Evolutionary conservation across 148 eudicot species (phyloP).

Genomic region (Camellia lanceoleosa): DNA sequence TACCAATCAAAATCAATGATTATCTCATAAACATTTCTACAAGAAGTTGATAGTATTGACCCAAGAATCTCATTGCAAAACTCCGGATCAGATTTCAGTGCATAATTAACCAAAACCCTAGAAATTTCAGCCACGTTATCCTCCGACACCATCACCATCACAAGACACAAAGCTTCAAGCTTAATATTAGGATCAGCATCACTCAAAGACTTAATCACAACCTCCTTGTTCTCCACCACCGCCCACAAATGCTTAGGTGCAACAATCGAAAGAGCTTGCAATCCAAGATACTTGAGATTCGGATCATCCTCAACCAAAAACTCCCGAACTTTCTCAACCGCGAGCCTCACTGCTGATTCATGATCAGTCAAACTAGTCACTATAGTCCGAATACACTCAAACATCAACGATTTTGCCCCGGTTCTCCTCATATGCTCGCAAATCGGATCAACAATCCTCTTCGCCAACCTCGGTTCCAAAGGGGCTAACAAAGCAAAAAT

Average conservation of each 20-base stretch:
- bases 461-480: slow-evolving; percentile 79
- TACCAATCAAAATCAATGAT: slow-evolving; percentile 16
- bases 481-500: slow-evolving; percentile 76
- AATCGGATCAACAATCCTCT: slow-evolving; percentile 79
- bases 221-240: slow-evolving; percentile 73
- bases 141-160: slow-evolving; percentile 79
- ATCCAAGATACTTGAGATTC: slow-evolving; percentile 74
- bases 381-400: slow-evolving; percentile 85
- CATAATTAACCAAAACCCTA: slow-evolving; percentile 65
- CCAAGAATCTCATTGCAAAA: slow-evolving; percentile 83
- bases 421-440: slow-evolving; percentile 76
- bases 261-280: slow-evolving; percentile 62
- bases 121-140: slow-evolving; percentile 71
- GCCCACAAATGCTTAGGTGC: slow-evolving; percentile 55
- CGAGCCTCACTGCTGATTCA: slow-evolving; percentile 70
- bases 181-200: slow-evolving; percentile 69
- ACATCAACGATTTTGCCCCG: slow-evolving; percentile 68
- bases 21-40: slow-evolving; percentile 68
- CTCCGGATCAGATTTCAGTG: slow-evolving; percentile 73
- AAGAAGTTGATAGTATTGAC: slow-evolving; percentile 59
- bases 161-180: slow-evolving; percentile 64
- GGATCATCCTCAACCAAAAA: slow-evolving; percentile 70
- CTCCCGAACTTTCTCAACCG: slow-evolving; percentile 60
- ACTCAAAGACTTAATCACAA: slow-evolving; percentile 67
- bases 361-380: slow-evolving; percentile 58